Evolutionary conservation across 2,329 filamentous ascomycete species (phyloP).

Genomic region (Aspergillus awamori): DNA sequence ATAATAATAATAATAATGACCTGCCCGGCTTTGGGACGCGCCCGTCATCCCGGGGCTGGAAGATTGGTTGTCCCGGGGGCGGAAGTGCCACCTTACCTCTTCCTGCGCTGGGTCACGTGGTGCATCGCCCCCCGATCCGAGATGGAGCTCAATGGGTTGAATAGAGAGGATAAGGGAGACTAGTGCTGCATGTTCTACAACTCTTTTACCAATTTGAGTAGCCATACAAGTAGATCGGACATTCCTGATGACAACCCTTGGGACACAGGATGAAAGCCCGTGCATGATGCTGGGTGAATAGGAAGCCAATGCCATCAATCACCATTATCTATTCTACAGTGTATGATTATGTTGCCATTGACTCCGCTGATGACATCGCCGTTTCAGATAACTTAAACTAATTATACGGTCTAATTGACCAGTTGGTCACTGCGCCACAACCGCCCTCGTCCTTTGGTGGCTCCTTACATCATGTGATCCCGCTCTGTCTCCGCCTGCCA

Average conservation of each 20-base stretch:
- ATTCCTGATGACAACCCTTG: background rate
- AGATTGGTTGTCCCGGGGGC: slow-evolving; percentile 12
- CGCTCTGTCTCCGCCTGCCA: slow-evolving; percentile 18
- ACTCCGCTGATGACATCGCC: slow-evolving; percentile 15
- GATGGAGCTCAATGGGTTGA: too few species aligned
- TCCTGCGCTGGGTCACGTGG: slow-evolving; percentile 12
- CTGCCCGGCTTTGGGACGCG: slow-evolving; percentile 4
- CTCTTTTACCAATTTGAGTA: background rate
- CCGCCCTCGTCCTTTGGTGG: background rate
- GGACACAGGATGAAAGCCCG: background rate
- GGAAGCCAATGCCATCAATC: background rate
- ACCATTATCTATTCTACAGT: background rate
- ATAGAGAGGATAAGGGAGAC: background rate
- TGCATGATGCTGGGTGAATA: background rate
- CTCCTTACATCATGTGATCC: slow-evolving; percentile 25
- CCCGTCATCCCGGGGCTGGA: slow-evolving; percentile 18
- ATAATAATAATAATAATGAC: background rate
- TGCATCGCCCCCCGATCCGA: background rate
- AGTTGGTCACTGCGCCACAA: slow-evolving; percentile 1
- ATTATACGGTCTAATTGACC: too few species aligned
- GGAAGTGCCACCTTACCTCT: slow-evolving; percentile 24
- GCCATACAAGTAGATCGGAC: background rate
- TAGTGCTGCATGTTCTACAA: background rate
- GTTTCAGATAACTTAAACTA: slow-evolving; percentile 11
- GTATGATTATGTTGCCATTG: background rate